Evolutionary conservation across 176 grass and related monocot genomes (phyloP), one percentile per base, ranked within the genome.

Genomic region (Triticum dicoccoides): DNA sequence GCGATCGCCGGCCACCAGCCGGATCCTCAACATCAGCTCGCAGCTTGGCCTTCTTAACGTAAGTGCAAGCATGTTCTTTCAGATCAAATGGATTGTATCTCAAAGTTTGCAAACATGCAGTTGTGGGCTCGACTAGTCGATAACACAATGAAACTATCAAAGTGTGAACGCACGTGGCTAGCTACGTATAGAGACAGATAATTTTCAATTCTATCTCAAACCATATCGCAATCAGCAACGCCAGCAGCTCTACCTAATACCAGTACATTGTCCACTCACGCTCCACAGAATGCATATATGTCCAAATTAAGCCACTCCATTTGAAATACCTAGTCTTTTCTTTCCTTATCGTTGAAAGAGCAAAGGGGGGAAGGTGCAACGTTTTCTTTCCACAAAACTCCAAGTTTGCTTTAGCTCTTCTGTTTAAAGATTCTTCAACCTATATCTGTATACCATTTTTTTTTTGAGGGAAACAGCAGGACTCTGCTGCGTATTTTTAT

Each of bases 1-100:
- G 73, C 91, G 87, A 72, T 88, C 84, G 6, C 29, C 88, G 17
- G 32, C 86, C 64, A 86, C 59, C 74, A 95, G 96, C 81, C 65
- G 96, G 68, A 92, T 98, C 76, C 91, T 98, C 6, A 98, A 95
- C 86, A 91, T 98, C 76, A 95, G 96, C 78, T 98, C 96, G 6
- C 93, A 91, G 71, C 96, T 98, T 25, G 96, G 96, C 75, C 93
- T 95, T 84, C 91, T 98, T 18, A 94, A 94, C 20, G 96, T 95
- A 89, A 95, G 91, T 86, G 24, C 10, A 58, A 32, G 6, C 34
- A 54, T 29, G 1, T 0, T 82, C 11, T 64, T 64, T 64, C 41
- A 54, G 32, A 51, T 86, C 10, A 5, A 3, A 13, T 14, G 8
- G 24, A 49, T 56, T 3, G 25, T 11, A 11, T 52, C 54, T 45